Evolutionary conservation across 2,329 filamentous ascomycete species (phyloP), one percentile per base, ranked within the genome.

Genomic region (Diaporthe ilicicola): DNA sequence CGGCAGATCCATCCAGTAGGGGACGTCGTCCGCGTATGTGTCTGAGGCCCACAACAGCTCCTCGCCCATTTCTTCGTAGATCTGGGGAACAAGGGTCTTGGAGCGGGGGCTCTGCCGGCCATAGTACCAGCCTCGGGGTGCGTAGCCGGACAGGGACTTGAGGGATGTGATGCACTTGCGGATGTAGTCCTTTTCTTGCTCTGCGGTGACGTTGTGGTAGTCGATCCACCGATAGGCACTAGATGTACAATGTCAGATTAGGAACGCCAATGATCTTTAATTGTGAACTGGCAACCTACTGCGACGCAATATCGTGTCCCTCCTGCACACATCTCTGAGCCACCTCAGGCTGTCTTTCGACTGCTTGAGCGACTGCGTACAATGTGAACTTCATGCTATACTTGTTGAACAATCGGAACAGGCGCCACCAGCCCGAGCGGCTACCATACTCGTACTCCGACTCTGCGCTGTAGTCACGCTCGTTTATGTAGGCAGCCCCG

Each of bases 1-100:
- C 0, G 86, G 85, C 2, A 88, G 77, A 74, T 88, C 86, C 5
- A 84, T 80, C 87, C 86, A 88, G 76, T 88, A 88, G 0, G 87
- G 86, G 7, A 88, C 78, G 70, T 89, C 87, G 70, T 89, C 87
- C 17, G 85, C 85, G 71, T 88, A 89, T 0, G 81, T 82, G 72
- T 89, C 87, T 19, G 79, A 81, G 27, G 82, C 81, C 81, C 85
- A 89, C 0, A 87, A 75, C 0, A 89, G 80, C 69, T 82, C 81
- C 64, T 84, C 82, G 4, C 85, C 84, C 80, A 88, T 84, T 76
- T 88, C 86, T 72, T 85, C 82, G 76, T 85, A 87, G 2, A 85
- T 82, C 73, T 84, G 81, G 56, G 82, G 83, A 0, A 88, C 80
- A 27, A 87, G 76, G 12, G 82, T 82, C 12, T 82, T 78, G 10